These are phyloP conservation scores for Xylariaceae sp. DNA, from an alignment of 2,329 filamentous ascomycete genomes.

Conservation along the genomic window DNA sequence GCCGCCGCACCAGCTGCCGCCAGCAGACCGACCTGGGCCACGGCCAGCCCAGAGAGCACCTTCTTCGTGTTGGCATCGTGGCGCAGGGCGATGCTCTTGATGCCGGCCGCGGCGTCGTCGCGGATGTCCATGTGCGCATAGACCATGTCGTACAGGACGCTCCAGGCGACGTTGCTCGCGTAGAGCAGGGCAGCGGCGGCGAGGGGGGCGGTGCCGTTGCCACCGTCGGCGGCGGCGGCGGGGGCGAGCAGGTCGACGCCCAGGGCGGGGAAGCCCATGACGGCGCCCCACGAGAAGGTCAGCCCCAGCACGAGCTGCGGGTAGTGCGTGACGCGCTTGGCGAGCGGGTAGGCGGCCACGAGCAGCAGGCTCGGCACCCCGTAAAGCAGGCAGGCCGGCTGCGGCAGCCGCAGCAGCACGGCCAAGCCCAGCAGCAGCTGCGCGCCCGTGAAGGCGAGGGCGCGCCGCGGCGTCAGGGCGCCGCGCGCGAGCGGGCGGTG, in stretches of 20 bases:
- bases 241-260: slow-evolving; percentile 67
- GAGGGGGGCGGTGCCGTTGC: too few species aligned
- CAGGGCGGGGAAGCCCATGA: slow-evolving; percentile 80
- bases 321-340: slow-evolving; percentile 81
- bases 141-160: slow-evolving; percentile 84
- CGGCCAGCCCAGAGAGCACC: slow-evolving; percentile 63
- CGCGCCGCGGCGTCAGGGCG: slow-evolving; percentile 65
- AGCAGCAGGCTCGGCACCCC: slow-evolving; percentile 67
- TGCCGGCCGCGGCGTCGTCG: slow-evolving; percentile 77
- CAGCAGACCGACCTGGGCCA: slow-evolving; percentile 61
- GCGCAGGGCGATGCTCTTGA: slow-evolving; percentile 79
- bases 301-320: slow-evolving; percentile 76
- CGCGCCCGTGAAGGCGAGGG: slow-evolving; percentile 63
- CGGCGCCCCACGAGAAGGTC: slow-evolving; percentile 83
- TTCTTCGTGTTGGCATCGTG: slow-evolving; percentile 72
- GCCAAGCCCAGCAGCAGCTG: slow-evolving; percentile 69
- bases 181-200: slow-evolving; percentile 64
- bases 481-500: slow-evolving; percentile 74
- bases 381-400: slow-evolving; percentile 65
- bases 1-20: slow-evolving; percentile 60
- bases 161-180: slow-evolving; percentile 76
- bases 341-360: slow-evolving; percentile 70
- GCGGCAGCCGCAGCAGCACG: slow-evolving; percentile 70
- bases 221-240: slow-evolving; percentile 42
- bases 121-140: slow-evolving; percentile 89